A percentile compares a stretch with the other conserved stretches of the same genome.
phyloP scores from a whole-genome alignment of 164 flowering plant genomes.

The Akebia trifoliata region DNA sequence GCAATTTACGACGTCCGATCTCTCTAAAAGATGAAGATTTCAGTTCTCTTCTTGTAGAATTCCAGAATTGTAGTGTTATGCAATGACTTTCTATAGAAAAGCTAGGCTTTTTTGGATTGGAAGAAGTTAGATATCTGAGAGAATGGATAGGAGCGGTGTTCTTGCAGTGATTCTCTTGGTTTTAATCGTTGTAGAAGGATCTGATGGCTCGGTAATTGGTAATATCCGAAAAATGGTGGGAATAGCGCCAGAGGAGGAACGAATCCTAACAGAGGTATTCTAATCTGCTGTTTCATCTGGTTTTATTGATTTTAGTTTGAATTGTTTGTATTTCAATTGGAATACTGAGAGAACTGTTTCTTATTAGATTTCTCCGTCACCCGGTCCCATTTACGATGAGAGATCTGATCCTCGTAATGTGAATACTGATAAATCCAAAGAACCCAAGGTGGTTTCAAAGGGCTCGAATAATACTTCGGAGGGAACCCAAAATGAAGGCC shows the following conservation, averaged over 20 bases:
- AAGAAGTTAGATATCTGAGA: slow-evolving; percentile 4
- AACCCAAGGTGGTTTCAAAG: neutral
- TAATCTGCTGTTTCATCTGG: no score
- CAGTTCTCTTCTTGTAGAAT: neutral
- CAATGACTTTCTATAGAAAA: neutral
- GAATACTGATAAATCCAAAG: neutral
- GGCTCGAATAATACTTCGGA: neutral
- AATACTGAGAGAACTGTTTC: neutral
- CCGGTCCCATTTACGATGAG: slow-evolving; percentile 17
- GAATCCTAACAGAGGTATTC: neutral
- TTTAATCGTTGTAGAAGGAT: neutral
- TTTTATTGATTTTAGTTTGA: neutral
- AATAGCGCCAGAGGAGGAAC: neutral
- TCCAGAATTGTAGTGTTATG: slow-evolving; percentile 1
- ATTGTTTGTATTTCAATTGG: neutral
- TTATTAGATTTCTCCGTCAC: slow-evolving; percentile 22
- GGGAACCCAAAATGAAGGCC: neutral
- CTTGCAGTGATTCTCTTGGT: slow-evolving; percentile 6
- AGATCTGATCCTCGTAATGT: neutral
- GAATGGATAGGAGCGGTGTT: slow-evolving; percentile 9
- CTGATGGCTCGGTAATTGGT: slow-evolving; percentile 1
- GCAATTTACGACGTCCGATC: neutral
- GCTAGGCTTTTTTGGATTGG: neutral
- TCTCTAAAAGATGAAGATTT: neutral
- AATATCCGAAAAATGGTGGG: slow-evolving; percentile 5